Evolutionary conservation across 2,329 filamentous ascomycete species (phyloP), one percentile per base, ranked within the genome.

Genomic region (Venturia aucupariae): DNA sequence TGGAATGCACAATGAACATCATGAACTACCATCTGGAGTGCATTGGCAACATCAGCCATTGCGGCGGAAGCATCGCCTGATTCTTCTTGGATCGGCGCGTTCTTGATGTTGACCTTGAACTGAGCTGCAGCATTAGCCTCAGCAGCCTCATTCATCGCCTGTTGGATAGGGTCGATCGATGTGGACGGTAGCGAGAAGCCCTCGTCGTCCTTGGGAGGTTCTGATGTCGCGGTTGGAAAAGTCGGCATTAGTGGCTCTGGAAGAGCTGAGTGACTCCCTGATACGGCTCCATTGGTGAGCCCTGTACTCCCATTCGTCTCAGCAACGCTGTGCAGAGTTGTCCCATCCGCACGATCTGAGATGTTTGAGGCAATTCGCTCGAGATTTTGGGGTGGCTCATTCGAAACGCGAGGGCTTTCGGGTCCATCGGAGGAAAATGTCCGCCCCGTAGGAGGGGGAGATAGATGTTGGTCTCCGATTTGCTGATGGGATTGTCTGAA

Each of bases 51-150:
- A 70, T 83, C 92, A 3, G 89, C 88, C 61, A 93, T 76, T 2
- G 90, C 90, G 24, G 88, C 89, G 70, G 87, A 80, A 71, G 87
- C 86, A 59, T 86, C 90, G 65, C 88, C 86, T 0, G 87, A 86
- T 68, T 94, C 90, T 70, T 93, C 89, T 3, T 84, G 84, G 24
- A 94, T 89, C 0, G 90, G 90, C 46, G 88, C 86, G 68, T 89
- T 89, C 67, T 87, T 83, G 62, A 95, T 95, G 71, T 86, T 90
- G 62, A 95, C 82, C 74, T 90, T 93, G 78, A 92, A 92, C 59
- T 86, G 83, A 5, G 75, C 76, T 54, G 86, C 84, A 61, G 87
- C 85, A 15, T 76, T 79, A 61, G 75, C 67, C 74, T 67, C 68
- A 4, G 81, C 81, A 10, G 82, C 85, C 71, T 92, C 89, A 54